Conservation (phyloP, 148 eudicot genomes). For the Rheum nobile region DNA sequence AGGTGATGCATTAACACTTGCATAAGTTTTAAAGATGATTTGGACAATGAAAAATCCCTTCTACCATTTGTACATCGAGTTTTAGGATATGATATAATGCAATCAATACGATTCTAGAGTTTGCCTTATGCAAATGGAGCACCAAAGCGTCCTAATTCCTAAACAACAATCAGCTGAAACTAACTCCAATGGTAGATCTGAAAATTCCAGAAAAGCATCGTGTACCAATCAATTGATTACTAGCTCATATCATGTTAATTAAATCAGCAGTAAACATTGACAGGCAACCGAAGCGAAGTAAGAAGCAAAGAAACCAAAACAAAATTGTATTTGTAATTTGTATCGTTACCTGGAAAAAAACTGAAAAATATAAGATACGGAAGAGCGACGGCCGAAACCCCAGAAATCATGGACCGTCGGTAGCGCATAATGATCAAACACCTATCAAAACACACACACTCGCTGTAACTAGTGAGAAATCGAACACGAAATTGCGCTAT, state of each 20-base stretch:
- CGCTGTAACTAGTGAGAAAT: neutral
- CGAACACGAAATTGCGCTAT: neutral
- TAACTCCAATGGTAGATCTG: neutral
- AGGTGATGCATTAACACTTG: neutral
- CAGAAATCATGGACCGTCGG: constrained; percentile 4
- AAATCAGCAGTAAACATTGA: neutral
- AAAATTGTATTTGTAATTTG: neutral
- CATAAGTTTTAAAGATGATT: neutral
- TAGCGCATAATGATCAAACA: neutral
- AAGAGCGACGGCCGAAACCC: constrained; percentile 6
- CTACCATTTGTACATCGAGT: neutral
- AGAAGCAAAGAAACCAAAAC: neutral
- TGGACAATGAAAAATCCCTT: neutral
- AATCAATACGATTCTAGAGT: neutral
- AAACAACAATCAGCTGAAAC: neutral
- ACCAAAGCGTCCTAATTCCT: neutral
- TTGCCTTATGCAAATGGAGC: neutral
- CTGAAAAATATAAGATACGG: neutral
- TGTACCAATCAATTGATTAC: neutral
- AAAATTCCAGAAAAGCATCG: neutral
- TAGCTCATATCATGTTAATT: neutral
- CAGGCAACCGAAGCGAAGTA: neutral
- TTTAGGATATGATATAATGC: neutral
- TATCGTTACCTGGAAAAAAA: constrained; percentile 7
- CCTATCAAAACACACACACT: neutral